A percentile compares a stretch with the other conserved stretches of the same genome.
Evolutionary conservation across 2,329 filamentous ascomycete genomes (phyloP).

Genomic region (Graphilbum sp.): DNA sequence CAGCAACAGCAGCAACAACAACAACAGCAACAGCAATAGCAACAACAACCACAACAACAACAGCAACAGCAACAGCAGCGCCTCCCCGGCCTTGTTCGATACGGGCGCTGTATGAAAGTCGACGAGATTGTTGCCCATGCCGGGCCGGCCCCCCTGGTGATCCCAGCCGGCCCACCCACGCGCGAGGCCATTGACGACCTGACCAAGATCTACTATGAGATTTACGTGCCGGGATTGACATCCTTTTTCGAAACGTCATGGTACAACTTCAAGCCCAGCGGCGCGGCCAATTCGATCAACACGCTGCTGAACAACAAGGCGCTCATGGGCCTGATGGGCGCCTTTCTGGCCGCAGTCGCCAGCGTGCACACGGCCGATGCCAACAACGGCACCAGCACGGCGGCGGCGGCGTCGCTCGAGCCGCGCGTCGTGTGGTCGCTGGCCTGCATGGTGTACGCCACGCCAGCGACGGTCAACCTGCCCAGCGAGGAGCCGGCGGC

Average conservation of each 20-base stretch:
- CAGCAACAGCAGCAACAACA: too few relatives aligned
- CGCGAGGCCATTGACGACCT: conserved; percentile 46
- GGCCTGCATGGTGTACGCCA: conserved; percentile 30
- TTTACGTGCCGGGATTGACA: conserved; percentile 58
- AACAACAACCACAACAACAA: too few relatives aligned
- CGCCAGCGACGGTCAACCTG: conserved; percentile 19
- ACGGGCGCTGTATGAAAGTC: conserved; percentile 45
- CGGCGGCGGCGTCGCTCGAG: conserved; percentile 37
- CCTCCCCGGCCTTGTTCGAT: too few relatives aligned
- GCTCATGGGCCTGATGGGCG: conserved; percentile 50
- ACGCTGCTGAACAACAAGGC: conserved; percentile 34
- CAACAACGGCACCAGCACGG: conserved; percentile 26
- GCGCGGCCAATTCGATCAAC: conserved; percentile 22
- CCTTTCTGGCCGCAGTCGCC: conserved; percentile 41
- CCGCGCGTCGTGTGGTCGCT: conserved; percentile 44
- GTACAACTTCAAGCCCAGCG: conserved; percentile 43
- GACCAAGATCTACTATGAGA: conserved; percentile 53
- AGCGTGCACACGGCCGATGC: conserved; percentile 26
- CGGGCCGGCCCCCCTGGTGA: conserved; percentile 41
- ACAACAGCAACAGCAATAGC: too few relatives aligned
- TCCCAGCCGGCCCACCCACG: conserved; percentile 33
- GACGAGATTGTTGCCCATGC: conserved; percentile 53
- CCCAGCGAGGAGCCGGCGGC: conserved; percentile 22
- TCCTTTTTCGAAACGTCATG: conserved; percentile 69
- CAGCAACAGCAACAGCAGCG: too few relatives aligned